phyloP scores from a whole-genome alignment of 2,329 filamentous ascomycete genomes.

The Pestalotiopsis sp. region DNA sequence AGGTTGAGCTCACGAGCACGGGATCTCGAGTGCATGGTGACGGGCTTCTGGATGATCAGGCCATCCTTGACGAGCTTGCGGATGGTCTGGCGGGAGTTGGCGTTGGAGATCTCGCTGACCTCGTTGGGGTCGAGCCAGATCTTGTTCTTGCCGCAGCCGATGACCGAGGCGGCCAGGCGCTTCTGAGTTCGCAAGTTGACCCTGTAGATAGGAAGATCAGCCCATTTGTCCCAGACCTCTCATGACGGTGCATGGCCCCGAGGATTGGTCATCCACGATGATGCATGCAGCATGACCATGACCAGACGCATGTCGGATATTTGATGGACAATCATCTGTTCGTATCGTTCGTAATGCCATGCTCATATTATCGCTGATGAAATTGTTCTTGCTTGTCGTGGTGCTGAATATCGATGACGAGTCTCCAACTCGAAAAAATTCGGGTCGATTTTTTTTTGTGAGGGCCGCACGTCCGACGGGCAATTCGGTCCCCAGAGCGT shows the following conservation, averaged over 20 bases:
- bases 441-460: neutral
- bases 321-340: neutral
- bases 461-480: neutral
- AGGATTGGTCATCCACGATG: neutral
- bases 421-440: neutral
- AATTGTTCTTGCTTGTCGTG: neutral
- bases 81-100: slow-evolving; percentile 99
- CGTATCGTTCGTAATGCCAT: neutral
- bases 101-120: slow-evolving; percentile 98
- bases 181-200: slow-evolving; percentile 99
- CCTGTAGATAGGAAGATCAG: slow-evolving; percentile 58
- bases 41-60: slow-evolving; percentile 99
- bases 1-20: slow-evolving; percentile 95
- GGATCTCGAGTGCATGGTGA: slow-evolving; percentile 98
- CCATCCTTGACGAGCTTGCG: slow-evolving; percentile 99
- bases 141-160: slow-evolving; percentile 99
- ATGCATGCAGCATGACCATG: neutral
- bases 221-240: slow-evolving; percentile 18
- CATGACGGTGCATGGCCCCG: neutral
- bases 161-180: slow-evolving; percentile 98
- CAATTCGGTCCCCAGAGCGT: neutral
- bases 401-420: slow-evolving; percentile 2
- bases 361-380: neutral
- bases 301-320: neutral
- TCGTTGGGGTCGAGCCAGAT: slow-evolving; percentile 99